Evolutionary conservation across 2,329 filamentous ascomycete species (phyloP).

Genomic region (Periconia sp.): DNA sequence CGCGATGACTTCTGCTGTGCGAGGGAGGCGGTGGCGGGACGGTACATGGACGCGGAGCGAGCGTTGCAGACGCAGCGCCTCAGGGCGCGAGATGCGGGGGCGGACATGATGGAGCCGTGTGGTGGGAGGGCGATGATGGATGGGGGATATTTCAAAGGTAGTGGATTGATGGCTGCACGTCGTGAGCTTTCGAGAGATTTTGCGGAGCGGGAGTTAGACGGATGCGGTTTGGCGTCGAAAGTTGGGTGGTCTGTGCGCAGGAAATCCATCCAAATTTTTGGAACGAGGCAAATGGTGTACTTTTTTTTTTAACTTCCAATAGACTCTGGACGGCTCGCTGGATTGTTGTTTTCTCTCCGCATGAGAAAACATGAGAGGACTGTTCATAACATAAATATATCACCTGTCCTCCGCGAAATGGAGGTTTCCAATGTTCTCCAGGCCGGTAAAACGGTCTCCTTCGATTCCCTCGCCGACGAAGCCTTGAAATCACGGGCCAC

Average conservation of each 20-base stretch:
- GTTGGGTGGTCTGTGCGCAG: no score
- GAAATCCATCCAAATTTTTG: background rate
- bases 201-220: slow-evolving; percentile 26
- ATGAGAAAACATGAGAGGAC: slow-evolving; percentile 38
- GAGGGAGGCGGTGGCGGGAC: slow-evolving; percentile 34
- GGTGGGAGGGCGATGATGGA: background rate
- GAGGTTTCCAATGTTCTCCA: slow-evolving; percentile 14
- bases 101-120: slow-evolving; percentile 42
- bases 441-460: slow-evolving; percentile 29
- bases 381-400: slow-evolving; percentile 20
- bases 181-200: slow-evolving; percentile 21
- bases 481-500: slow-evolving; percentile 68
- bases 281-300: no score
- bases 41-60: slow-evolving; percentile 24
- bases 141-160: slow-evolving; percentile 12
- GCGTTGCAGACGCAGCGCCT: slow-evolving; percentile 47
- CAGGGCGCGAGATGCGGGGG: slow-evolving; percentile 47
- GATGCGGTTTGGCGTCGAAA: slow-evolving; percentile 9
- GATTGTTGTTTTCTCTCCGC: slow-evolving; percentile 11
- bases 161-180: slow-evolving; percentile 15
- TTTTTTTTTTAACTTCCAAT: background rate
- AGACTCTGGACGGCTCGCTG: background rate
- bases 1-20: slow-evolving; percentile 52
- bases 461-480: slow-evolving; percentile 29
- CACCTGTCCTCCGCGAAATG: slow-evolving; percentile 14